Conservation (phyloP, 768 basidiomycete species). For the Hortiboletus campestris region DNA sequence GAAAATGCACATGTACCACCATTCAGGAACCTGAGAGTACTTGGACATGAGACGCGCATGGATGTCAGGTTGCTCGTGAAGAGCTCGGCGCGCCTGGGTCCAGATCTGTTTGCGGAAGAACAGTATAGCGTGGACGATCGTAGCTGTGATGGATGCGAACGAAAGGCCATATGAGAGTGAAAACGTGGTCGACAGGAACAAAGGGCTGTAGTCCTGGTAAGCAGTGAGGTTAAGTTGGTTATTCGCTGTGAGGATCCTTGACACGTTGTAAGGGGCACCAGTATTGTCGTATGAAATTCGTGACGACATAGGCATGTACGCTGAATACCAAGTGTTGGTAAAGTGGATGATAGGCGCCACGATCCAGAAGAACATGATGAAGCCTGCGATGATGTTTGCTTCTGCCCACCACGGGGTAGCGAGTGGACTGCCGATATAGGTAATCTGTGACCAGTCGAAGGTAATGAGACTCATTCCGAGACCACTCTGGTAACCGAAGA, state of each 20-base stretch:
- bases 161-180: conserved; percentile 50
- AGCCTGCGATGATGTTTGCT: conserved; percentile 39
- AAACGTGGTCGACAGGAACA: conserved; percentile 49
- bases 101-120: conserved; percentile 59
- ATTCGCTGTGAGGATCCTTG: conserved; percentile 35
- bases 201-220: conserved; percentile 39
- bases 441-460: conserved; percentile 81
- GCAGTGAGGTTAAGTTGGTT: conserved; percentile 32
- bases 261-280: conserved; percentile 41
- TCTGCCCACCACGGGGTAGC: conserved; percentile 38
- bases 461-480: conserved; percentile 74
- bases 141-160: conserved; percentile 44
- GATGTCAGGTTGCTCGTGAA: conserved; percentile 57
- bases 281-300: conserved; percentile 44
- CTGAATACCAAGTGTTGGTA: conserved; percentile 38
- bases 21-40: conserved; percentile 60
- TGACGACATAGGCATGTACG: conserved; percentile 40
- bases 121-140: conserved; percentile 42
- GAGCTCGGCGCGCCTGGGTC: conserved; percentile 47
- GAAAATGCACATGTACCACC: conserved; percentile 49
- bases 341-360: conserved; percentile 29
- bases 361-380: conserved; percentile 36
- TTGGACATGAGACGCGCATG: conserved; percentile 58
- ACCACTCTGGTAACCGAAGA: conserved; percentile 61
- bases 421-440: conserved; percentile 47